Base-by-base conservation (phyloP, 768 basidiomycete genomes). In the Kwoniella dendrophila region DNA sequence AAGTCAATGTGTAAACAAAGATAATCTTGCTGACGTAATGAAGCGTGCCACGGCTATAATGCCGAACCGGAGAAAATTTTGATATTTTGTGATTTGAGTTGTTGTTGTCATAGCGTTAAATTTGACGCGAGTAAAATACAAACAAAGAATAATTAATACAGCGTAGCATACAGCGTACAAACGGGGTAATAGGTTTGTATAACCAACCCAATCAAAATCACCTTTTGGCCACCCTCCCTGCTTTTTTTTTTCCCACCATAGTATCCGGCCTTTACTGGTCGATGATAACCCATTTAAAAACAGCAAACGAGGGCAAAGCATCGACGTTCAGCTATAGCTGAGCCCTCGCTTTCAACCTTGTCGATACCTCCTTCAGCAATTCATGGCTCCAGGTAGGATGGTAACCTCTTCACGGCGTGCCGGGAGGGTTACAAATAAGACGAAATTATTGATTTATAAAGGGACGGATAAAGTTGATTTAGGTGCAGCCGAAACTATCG, bases 341-440 rank as follows among this genome's bases (percentile, higher is more conserved):
- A 59, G 43, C 48, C 49, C 32, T 53, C 50, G 16, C 54, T 26
- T 22, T 34, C 38, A 27, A 24, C 59, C 30, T 45, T 41, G 43
- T n/a, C 43, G 47, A 20, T 10, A 38, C 48, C 48, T 38, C 36
- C 18, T 18, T n/a, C 40, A 34, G 10, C 29, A 30, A 32, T 33
- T 16, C 69, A 64, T 67, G 67, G 64, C 53, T 33, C 52, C 54
- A 47, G 60, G 61, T 57, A 65, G 66, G 63, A 67, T 72, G 67
- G 70, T 72, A 26, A 69, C 70, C 54, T 68, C 75, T 20, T 64
- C 64, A 16, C 56, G 75, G 24, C 59, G 75, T 20, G 73, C 71
- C 16, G 72, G 72, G 44, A 64, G 75, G 55, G 69, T 76, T 51
- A 76, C 71, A 61, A 76, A 76, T 62, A 74, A 74, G 65, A 74